These are phyloP conservation scores for Colletotrichum liriopes DNA, from an alignment of 2,329 filamentous ascomycete genomes.

Conservation along the genomic window DNA sequence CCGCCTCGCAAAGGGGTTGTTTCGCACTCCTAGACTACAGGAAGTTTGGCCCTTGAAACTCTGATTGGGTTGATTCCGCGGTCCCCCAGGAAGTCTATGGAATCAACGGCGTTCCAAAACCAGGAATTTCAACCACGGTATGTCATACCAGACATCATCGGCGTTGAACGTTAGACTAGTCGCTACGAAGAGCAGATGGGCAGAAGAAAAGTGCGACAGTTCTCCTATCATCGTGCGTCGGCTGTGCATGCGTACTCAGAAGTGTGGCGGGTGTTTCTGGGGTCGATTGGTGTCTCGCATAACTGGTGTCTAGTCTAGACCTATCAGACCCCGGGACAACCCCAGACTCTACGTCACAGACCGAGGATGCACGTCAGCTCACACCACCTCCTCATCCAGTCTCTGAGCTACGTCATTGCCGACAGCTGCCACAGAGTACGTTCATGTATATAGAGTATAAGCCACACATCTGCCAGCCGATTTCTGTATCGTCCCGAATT, in stretches of 20 bases:
- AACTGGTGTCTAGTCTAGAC: conserved; percentile 18
- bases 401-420: conserved; percentile 22
- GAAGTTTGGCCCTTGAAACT: not conserved
- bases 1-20: not conserved
- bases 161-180: not conserved
- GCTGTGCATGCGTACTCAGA: conserved; percentile 8
- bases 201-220: not conserved
- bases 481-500: not conserved
- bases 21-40: conserved; percentile 1
- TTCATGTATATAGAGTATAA: conserved; percentile 27
- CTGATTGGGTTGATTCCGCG: not conserved
- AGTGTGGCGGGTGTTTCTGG: conserved; percentile 19
- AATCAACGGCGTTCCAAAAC: not conserved
- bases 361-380: conserved; percentile 36
- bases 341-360: conserved; percentile 39
- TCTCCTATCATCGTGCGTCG: conserved; percentile 20
- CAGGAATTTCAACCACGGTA: conserved; percentile 3
- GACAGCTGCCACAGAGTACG: conserved; percentile 9
- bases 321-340: conserved; percentile 35
- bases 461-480: not conserved
- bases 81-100: not conserved
- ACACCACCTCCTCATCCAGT: conserved; percentile 27
- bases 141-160: conserved; percentile 20
- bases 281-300: conserved; percentile 39
- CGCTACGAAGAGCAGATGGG: not conserved